Conservation (phyloP, 2,329 filamentous ascomycete genomes). For the Monosporascus sp. region DNA sequence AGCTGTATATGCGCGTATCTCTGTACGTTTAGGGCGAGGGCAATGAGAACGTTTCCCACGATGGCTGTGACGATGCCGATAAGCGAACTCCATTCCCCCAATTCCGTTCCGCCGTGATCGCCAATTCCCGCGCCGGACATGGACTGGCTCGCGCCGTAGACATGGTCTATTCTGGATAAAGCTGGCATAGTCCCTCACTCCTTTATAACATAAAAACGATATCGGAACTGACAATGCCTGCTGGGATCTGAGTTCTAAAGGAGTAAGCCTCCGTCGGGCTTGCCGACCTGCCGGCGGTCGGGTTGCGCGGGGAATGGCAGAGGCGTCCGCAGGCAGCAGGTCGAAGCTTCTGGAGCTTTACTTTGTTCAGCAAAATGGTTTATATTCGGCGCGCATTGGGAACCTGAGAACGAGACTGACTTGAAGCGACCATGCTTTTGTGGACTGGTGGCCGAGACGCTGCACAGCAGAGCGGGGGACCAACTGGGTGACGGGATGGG, state of each 20-base stretch:
- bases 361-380: not conserved
- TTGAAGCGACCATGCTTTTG: not conserved
- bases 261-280: not conserved
- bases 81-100: conserved; percentile 79
- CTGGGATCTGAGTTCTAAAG: no score
- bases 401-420: not conserved
- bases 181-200: conserved; percentile 11
- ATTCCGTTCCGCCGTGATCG: conserved; percentile 38
- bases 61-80: conserved; percentile 95
- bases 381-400: not conserved
- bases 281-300: not conserved
- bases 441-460: no score
- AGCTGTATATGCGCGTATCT: conserved; percentile 89
- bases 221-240: not conserved
- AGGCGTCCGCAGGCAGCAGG: not conserved
- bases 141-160: conserved; percentile 12
- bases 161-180: conserved; percentile 8
- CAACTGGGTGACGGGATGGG: no score
- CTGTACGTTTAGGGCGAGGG: conserved; percentile 92
- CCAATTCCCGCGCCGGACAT: conserved; percentile 13
- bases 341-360: not conserved
- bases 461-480: no score
- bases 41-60: conserved; percentile 87
- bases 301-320: not conserved
- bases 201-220: not conserved